Evolutionary conservation across 2,329 filamentous ascomycete species (phyloP), one percentile per base, ranked within the genome.

Genomic region (Trichophyton equinum): DNA sequence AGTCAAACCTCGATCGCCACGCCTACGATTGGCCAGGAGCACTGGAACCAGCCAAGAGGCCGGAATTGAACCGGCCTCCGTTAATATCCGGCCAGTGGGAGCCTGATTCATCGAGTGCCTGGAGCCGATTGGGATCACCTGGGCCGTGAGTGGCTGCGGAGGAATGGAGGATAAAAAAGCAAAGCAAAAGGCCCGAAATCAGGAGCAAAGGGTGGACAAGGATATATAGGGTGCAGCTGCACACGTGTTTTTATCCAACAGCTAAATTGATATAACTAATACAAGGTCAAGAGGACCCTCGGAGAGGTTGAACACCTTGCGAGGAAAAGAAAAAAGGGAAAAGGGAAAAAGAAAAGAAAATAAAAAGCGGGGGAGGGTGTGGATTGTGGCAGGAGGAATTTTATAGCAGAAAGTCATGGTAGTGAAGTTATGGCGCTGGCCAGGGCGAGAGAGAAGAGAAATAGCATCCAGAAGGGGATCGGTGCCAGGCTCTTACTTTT

Each of bases 11-110:
- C 40, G 36, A 38, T 13, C 56, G 38, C 46, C 47, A 30, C 36
- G 55, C 7, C 56, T 36, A 60, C 59, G 40, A 62, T 62, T 64
- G 65, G 63, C 56, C 61, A 63, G 47, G 58, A 65, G 59, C 65
- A 68, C 65, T 67, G 62, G 66, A 58, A 67, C 68, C 68, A 64
- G 65, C 65, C 64, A 68, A 62, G 68, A 74, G 73, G 73, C 73
- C 74, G 73, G 73, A 74, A 74, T 74, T 67, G 63, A 67, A 63
- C 73, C 73, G 73, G 73, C 73, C 73, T 75, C 65, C 65, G 66
- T 57, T 25, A 47, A 60, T 67, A 67, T 60, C 65, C 66, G 66
- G 49, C 57, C 42, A 42, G 18, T 22, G 27, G 18, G n/a, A 57
- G 9, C 13, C 27, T 38, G 27, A 22, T 40, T 27, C 15, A 40